These are phyloP conservation scores for Talaromyces sp. DNA, from an alignment of 2,329 filamentous ascomycete genomes.

Conservation along the genomic window DNA sequence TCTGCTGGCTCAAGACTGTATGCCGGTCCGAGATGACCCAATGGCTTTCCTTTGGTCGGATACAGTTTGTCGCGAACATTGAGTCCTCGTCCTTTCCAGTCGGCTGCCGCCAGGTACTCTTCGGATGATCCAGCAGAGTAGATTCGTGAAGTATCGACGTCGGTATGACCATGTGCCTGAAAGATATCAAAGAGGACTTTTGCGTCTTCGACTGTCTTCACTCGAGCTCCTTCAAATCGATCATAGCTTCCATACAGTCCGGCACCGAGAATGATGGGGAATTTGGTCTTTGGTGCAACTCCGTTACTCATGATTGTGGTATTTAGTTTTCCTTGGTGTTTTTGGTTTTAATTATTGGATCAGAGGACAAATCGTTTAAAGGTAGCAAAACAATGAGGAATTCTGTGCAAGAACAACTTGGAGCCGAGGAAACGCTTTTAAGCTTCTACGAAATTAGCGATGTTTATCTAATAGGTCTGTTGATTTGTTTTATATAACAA, in stretches of 20 bases:
- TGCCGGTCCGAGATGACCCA: conserved; percentile 22
- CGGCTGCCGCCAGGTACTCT: conserved; percentile 44
- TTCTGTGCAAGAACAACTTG: neutral
- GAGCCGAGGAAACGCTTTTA: neutral
- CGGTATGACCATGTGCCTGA: conserved; percentile 29
- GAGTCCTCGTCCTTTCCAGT: conserved; percentile 42
- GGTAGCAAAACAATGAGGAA: neutral
- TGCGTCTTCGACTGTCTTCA: conserved; percentile 25
- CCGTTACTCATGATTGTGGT: neutral
- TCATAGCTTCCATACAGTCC: conserved; percentile 39
- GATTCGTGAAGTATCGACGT: conserved; percentile 34
- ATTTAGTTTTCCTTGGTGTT: neutral
- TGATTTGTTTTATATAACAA: neutral
- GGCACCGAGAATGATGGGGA: conserved; percentile 34
- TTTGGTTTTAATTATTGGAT: neutral
- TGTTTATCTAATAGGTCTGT: neutral
- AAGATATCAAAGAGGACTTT: conserved; percentile 31
- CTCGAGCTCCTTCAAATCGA: conserved; percentile 25
- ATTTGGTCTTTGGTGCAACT: neutral
- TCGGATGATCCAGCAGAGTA: conserved; percentile 33
- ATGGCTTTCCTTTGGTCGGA: conserved; percentile 28
- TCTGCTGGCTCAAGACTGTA: conserved; percentile 34
- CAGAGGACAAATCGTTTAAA: neutral
- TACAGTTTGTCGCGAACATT: conserved; percentile 48
- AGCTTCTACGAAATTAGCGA: neutral